Conservation (phyloP, 805 yeast genomes). For the Blastobotrys americana region DNA sequence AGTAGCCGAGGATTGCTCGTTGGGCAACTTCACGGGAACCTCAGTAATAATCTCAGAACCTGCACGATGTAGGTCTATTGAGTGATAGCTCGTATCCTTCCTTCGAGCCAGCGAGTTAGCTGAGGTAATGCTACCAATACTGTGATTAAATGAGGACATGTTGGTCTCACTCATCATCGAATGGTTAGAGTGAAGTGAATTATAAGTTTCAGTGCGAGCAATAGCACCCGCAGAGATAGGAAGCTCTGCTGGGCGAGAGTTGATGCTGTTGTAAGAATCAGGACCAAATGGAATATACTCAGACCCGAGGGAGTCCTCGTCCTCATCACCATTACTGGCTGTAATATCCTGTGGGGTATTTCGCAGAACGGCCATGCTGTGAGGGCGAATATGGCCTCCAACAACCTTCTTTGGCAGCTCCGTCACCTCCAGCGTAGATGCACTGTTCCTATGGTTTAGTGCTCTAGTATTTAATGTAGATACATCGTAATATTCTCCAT, state of each 20-base stretch:
- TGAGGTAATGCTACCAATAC: conserved; percentile 46
- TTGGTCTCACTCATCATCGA: conserved; percentile 13
- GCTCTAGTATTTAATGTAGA: background rate
- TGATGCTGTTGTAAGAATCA: conserved; percentile 11
- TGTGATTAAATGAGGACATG: conserved; percentile 14
- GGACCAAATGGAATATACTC: conserved; percentile 15
- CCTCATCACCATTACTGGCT: too few relatives aligned
- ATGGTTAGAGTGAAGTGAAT: conserved; percentile 10
- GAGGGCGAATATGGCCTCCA: too few relatives aligned
- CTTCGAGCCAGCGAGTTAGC: conserved; percentile 82
- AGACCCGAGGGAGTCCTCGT: conserved; percentile 10
- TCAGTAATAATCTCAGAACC: conserved; percentile 7
- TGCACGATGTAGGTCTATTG: background rate
- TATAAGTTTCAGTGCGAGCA: conserved; percentile 15
- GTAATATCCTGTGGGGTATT: too few relatives aligned
- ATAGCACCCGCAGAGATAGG: background rate
- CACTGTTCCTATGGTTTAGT: background rate
- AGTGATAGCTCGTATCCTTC: conserved; percentile 27
- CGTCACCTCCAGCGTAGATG: background rate
- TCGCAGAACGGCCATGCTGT: too few relatives aligned
- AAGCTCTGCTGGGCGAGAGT: background rate
- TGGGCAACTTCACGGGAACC: conserved; percentile 20
- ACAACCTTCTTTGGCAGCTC: background rate
- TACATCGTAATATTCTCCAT: background rate
- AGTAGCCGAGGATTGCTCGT: conserved; percentile 8